Conservation (phyloP, 805 yeast genomes). For the Metschnikowia bowlesiae region DNA sequence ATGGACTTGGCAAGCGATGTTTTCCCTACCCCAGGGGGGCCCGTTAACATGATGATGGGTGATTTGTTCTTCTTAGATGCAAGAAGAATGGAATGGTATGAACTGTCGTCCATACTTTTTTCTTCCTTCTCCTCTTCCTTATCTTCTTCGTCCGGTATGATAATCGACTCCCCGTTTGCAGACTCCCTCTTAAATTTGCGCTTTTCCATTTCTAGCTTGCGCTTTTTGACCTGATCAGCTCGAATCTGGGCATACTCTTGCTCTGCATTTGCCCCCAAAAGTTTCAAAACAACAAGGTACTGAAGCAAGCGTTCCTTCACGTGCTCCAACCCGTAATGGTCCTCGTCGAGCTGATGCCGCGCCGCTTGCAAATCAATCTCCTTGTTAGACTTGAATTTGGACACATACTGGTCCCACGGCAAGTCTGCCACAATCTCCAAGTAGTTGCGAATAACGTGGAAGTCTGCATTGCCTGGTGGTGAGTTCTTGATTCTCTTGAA, state of each 20-base stretch:
- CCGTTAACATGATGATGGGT: slow-evolving; percentile 77
- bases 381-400: slow-evolving; percentile 32
- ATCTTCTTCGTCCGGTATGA: slow-evolving; percentile 36
- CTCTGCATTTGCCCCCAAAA: slow-evolving; percentile 42
- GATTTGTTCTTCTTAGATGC: slow-evolving; percentile 43
- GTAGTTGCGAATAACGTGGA: slow-evolving; percentile 60
- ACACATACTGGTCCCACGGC: slow-evolving; percentile 49
- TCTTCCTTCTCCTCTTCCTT: slow-evolving; percentile 22
- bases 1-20: slow-evolving; percentile 82
- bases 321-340: slow-evolving; percentile 70
- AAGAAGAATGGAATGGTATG: slow-evolving; percentile 8
- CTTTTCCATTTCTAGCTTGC: slow-evolving; percentile 10
- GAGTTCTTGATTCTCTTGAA: slow-evolving; percentile 51
- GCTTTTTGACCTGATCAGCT: slow-evolving; percentile 7
- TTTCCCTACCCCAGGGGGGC: slow-evolving; percentile 94
- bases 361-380: slow-evolving; percentile 53
- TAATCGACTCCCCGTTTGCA: slow-evolving; percentile 22
- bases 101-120: slow-evolving; percentile 16
- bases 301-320: slow-evolving; percentile 75
- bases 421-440: slow-evolving; percentile 62
- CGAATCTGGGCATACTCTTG: slow-evolving; percentile 13
- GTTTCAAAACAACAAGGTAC: slow-evolving; percentile 71
- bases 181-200: slow-evolving; percentile 17
- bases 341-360: slow-evolving; percentile 56
- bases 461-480: slow-evolving; percentile 50